Conservation (phyloP, 176 grass and related monocot species). For the Ensete glaucum region DNA sequence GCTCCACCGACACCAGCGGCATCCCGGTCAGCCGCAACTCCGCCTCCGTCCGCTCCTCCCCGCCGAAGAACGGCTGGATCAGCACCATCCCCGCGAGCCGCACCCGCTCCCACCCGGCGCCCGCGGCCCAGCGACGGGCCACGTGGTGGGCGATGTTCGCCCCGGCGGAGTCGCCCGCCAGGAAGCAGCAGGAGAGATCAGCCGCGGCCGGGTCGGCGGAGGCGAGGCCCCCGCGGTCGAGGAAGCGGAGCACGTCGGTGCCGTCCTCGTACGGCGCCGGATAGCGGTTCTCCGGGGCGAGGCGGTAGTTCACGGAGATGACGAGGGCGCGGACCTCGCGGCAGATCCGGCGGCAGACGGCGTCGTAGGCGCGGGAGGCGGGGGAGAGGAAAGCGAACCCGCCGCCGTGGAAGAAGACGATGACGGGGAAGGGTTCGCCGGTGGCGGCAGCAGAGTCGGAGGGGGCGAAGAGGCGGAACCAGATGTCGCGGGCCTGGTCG, state of each 20-base stretch:
- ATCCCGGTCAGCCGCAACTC: slow-evolving; percentile 46
- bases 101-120: slow-evolving; percentile 19
- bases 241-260: slow-evolving; percentile 50
- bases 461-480: slow-evolving; percentile 50
- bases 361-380: slow-evolving; percentile 38
- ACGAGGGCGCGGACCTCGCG: slow-evolving; percentile 31
- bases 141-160: slow-evolving; percentile 83
- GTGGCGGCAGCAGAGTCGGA: neutral
- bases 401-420: slow-evolving; percentile 87
- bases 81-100: slow-evolving; percentile 38
- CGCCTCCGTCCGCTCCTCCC: slow-evolving; percentile 54
- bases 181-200: slow-evolving; percentile 45
- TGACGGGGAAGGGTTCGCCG: slow-evolving; percentile 14
- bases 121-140: slow-evolving; percentile 41
- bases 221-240: slow-evolving; percentile 29
- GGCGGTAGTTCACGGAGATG: slow-evolving; percentile 76
- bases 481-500: slow-evolving; percentile 22
- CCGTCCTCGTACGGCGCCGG: slow-evolving; percentile 78
- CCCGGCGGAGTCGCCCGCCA: slow-evolving; percentile 72
- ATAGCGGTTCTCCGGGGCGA: slow-evolving; percentile 53
- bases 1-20: slow-evolving; percentile 41
- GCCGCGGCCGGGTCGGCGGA: neutral
- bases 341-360: slow-evolving; percentile 56
- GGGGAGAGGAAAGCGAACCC: slow-evolving; percentile 74
- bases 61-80: slow-evolving; percentile 88